These are phyloP conservation scores for Ceratobasidium theobromae DNA, from an alignment of 1,284 basidiomycete species.

Conservation along the genomic window DNA sequence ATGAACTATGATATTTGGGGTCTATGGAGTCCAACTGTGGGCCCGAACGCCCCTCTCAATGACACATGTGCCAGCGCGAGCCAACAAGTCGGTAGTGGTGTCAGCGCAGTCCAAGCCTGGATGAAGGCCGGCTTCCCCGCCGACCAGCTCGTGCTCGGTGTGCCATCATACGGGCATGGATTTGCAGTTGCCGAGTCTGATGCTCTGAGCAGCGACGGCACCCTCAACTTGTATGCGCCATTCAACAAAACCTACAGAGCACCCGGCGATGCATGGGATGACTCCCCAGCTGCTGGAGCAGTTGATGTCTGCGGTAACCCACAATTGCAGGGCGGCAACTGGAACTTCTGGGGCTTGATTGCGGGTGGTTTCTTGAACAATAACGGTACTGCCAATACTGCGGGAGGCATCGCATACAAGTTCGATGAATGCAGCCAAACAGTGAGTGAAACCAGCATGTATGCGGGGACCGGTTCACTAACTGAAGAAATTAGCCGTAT, in stretches of 20 bases:
- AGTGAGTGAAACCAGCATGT: constrained; percentile 46
- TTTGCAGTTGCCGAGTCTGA: background rate
- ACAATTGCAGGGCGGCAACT: constrained; percentile 51
- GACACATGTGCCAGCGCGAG: constrained; percentile 49
- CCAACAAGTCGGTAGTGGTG: constrained; percentile 15
- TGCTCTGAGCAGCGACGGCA: constrained; percentile 15
- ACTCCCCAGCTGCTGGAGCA: constrained; percentile 43
- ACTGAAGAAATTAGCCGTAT: too few relatives aligned
- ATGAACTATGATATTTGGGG: constrained; percentile 58
- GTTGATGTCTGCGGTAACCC: constrained; percentile 56
- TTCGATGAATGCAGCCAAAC: constrained; percentile 70
- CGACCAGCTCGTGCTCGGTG: constrained; percentile 52
- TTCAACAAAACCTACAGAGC: constrained; percentile 52
- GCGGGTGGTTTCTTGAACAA: constrained; percentile 54
- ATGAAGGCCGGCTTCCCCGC: constrained; percentile 51
- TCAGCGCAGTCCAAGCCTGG: constrained; percentile 49
- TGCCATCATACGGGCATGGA: constrained; percentile 43
- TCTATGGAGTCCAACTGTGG: constrained; percentile 44
- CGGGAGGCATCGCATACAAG: constrained; percentile 51
- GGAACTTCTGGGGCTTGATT: constrained; percentile 63
- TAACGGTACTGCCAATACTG: constrained; percentile 50
- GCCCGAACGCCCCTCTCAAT: constrained; percentile 52
- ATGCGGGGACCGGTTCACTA: too few relatives aligned
- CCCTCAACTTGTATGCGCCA: constrained; percentile 47
- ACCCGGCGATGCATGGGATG: constrained; percentile 59